These are phyloP conservation scores for Lactarius indigo DNA, from an alignment of 768 basidiomycete species.

Conservation along the genomic window DNA sequence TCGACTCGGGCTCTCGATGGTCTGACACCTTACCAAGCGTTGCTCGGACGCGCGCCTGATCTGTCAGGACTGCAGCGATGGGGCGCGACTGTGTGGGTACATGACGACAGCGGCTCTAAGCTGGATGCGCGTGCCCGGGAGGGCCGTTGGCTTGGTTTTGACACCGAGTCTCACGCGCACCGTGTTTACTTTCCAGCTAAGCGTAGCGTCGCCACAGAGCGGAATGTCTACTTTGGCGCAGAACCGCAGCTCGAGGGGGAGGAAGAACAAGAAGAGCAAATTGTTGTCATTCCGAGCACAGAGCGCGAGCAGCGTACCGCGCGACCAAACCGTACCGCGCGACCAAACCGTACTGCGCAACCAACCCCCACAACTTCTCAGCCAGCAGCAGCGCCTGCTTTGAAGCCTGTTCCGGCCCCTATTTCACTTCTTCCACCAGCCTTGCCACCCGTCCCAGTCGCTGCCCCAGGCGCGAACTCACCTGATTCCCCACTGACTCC, in stretches of 20 bases:
- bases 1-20: conserved; percentile 30
- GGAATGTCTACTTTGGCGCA: background rate
- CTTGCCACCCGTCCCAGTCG: background rate
- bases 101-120: background rate
- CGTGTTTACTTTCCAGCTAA: background rate
- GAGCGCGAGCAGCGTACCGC: too few species aligned
- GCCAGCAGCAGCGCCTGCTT: too few species aligned
- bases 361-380: too few species aligned
- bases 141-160: background rate
- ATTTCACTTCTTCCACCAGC: background rate
- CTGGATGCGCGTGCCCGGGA: background rate
- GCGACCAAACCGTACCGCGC: background rate
- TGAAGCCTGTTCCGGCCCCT: too few species aligned
- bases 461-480: background rate
- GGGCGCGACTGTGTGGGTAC: background rate
- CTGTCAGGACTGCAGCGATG: background rate
- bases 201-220: background rate
- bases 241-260: background rate
- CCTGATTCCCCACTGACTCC: background rate
- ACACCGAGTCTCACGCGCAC: background rate
- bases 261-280: too few species aligned
- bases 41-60: conserved; percentile 17
- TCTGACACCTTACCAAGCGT: conserved; percentile 26
- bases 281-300: background rate
- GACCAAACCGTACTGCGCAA: too few species aligned